Evolutionary conservation across 2,329 filamentous ascomycete species (phyloP).

Genomic region (Fusarium buharicum): DNA sequence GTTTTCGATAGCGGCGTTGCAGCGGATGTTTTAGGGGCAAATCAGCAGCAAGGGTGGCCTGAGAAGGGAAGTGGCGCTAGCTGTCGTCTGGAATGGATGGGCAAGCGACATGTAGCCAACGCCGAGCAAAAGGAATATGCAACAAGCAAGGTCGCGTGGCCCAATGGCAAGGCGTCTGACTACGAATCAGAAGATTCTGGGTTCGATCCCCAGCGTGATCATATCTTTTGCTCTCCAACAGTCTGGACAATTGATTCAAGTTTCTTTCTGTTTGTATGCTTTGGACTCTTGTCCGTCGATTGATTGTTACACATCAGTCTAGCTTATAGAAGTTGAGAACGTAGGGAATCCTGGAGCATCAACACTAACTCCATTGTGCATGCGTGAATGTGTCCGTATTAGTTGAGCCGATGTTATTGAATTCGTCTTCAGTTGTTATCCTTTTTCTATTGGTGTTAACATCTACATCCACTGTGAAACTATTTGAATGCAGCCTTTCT

Average conservation of each 20-base stretch:
- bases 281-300: not conserved
- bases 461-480: not conserved
- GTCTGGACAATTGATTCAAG: not conserved
- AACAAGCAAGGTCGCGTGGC: conserved; percentile 24
- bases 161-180: conserved; percentile 46
- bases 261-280: too few species aligned
- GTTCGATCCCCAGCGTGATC: conserved; percentile 45
- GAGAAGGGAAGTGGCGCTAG: not conserved
- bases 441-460: not conserved
- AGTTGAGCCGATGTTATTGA: too few species aligned
- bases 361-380: too few species aligned
- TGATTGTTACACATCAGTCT: too few species aligned
- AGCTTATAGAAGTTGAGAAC: too few species aligned
- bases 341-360: too few species aligned
- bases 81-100: fast-evolving
- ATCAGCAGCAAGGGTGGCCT: conserved; percentile 33
- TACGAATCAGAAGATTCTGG: conserved; percentile 47
- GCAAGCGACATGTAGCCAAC: not conserved
- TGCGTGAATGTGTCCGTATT: not conserved
- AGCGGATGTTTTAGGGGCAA: conserved; percentile 41
- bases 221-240: not conserved
- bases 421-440: too few species aligned
- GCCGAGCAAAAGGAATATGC: fast-evolving
- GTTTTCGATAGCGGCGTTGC: conserved; percentile 32
- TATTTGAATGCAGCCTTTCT: not conserved